Conservation (phyloP, 257 asterid genomes). For the Paraleonurus japonicus region DNA sequence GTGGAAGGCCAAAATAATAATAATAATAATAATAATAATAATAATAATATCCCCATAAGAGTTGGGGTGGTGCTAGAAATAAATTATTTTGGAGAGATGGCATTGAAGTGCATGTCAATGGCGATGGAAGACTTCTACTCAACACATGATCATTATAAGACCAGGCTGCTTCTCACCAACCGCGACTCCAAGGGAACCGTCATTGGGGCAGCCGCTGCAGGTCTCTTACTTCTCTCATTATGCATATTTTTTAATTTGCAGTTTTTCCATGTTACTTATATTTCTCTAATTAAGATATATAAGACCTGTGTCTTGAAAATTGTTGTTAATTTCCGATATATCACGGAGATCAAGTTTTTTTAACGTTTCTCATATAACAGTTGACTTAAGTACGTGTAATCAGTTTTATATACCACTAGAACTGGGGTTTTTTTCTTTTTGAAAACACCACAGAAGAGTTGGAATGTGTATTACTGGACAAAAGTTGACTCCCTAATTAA, state of each 20-base stretch:
- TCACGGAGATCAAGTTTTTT: background rate
- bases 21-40: no score
- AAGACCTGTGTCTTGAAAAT: background rate
- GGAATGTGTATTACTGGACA: background rate
- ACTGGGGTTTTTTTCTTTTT: no score
- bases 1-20: constrained; percentile 25
- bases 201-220: constrained; percentile 51
- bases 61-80: constrained; percentile 50
- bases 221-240: constrained; percentile 14
- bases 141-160: constrained; percentile 19
- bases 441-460: no score
- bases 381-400: background rate
- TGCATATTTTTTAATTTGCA: background rate
- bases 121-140: constrained; percentile 50
- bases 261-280: background rate
- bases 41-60: constrained; percentile 23
- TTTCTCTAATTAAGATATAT: background rate
- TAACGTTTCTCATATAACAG: background rate
- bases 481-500: background rate
- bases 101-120: constrained; percentile 47
- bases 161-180: constrained; percentile 24
- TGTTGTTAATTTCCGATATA: background rate
- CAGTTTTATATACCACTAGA: no score
- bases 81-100: constrained; percentile 39
- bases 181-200: constrained; percentile 32